Evolutionary conservation across 345 rosid species (phyloP).

Genomic region (Erysimum cheiranthoides): DNA sequence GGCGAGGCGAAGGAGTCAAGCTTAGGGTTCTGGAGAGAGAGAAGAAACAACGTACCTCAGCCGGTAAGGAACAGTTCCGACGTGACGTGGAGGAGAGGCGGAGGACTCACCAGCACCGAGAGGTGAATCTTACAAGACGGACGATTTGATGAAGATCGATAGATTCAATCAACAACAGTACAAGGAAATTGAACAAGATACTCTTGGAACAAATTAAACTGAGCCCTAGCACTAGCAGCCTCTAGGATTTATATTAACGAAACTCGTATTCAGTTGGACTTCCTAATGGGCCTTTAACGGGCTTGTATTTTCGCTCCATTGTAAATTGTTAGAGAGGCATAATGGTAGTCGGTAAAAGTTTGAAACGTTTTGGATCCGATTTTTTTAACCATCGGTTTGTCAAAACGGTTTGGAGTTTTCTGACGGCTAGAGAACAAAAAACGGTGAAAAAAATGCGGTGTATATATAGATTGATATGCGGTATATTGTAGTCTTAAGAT

Average conservation of each 20-base stretch:
- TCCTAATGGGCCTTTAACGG: too few relatives aligned
- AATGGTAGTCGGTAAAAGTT: too few relatives aligned
- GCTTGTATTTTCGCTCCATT: not conserved
- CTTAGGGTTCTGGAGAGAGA: slow-evolving; percentile 12
- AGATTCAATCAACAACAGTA: not conserved
- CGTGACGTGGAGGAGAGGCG: slow-evolving; percentile 13
- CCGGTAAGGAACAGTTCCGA: slow-evolving; percentile 10
- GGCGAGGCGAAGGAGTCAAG: not conserved
- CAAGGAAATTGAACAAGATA: slow-evolving; percentile 1
- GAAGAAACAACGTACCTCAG: slow-evolving; percentile 36
- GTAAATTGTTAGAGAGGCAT: not conserved
- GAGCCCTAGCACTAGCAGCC: too few relatives aligned
- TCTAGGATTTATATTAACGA: too few relatives aligned
- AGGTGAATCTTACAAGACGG: slow-evolving; percentile 10
- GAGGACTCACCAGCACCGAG: slow-evolving; percentile 18
- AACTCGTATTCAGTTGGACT: too few relatives aligned
- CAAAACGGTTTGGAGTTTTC: too few relatives aligned
- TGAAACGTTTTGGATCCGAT: too few relatives aligned
- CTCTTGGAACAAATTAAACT: not conserved
- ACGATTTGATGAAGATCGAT: slow-evolving; percentile 22
- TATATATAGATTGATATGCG: too few relatives aligned
- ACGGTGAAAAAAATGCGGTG: too few relatives aligned
- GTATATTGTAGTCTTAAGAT: too few relatives aligned
- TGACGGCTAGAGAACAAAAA: too few relatives aligned
- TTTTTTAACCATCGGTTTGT: too few relatives aligned